A percentile compares a stretch with the other conserved stretches of the same genome.
Evolutionary conservation across 2,329 filamentous ascomycete species (phyloP).

Genomic region (Ramichloridium luteum): DNA sequence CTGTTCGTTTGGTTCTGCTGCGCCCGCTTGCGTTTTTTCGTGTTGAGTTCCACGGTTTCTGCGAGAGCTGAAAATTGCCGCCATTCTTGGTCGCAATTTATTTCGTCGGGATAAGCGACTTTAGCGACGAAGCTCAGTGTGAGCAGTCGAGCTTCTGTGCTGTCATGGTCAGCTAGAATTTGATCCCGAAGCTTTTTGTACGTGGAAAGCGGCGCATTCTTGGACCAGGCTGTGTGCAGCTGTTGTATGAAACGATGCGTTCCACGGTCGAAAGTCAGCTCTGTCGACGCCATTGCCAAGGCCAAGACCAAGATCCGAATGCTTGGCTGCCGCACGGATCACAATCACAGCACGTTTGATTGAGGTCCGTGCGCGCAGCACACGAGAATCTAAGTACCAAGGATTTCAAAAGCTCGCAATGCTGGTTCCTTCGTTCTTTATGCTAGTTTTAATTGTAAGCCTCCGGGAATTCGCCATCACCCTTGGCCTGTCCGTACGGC

Average conservation of each 20-base stretch:
- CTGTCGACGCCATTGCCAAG: background rate
- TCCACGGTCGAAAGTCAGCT: background rate
- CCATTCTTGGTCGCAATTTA: background rate
- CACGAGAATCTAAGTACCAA: too few species aligned
- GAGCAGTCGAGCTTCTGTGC: background rate
- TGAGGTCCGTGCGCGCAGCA: background rate
- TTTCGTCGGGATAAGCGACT: background rate
- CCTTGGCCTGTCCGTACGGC: too few species aligned
- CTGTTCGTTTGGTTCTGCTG: background rate
- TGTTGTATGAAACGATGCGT: background rate
- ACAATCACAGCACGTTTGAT: background rate
- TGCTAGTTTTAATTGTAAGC: too few species aligned
- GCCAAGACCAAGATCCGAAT: too few species aligned
- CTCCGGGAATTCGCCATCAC: too few species aligned
- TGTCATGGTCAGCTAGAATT: background rate
- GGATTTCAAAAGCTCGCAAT: too few species aligned
- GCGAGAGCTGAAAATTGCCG: background rate
- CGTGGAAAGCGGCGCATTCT: background rate
- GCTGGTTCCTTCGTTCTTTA: too few species aligned
- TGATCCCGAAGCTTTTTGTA: background rate
- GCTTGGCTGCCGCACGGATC: slow-evolving; percentile 1
- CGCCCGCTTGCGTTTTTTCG: background rate
- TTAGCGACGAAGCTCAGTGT: background rate
- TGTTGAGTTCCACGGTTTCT: background rate
- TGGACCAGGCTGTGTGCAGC: background rate